Conservation (phyloP, 495 filamentous ascomycete species). For the Friedmanniomyces endolithicus region DNA sequence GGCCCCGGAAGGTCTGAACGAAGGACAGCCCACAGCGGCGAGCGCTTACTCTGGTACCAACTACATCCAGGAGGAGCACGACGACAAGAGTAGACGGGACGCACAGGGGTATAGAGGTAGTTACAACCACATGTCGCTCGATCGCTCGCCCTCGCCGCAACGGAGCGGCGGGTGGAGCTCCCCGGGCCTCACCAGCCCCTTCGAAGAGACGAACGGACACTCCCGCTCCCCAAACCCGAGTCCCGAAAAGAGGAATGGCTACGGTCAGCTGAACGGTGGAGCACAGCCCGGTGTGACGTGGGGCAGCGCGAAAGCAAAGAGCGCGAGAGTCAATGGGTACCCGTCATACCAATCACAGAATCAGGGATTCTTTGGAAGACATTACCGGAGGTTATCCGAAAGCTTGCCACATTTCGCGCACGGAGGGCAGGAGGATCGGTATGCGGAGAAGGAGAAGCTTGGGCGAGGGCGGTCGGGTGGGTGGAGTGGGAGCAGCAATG, state of each 20-base stretch:
- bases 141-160: slow-evolving; percentile 70
- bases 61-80: slow-evolving; percentile 8
- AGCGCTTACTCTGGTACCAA: background rate
- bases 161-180: slow-evolving; percentile 77
- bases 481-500: background rate
- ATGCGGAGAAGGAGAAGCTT: slow-evolving; percentile 69
- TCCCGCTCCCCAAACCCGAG: slow-evolving; percentile 33
- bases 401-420: slow-evolving; percentile 58
- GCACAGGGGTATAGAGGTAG: background rate
- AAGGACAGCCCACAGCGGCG: background rate
- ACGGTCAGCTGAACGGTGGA: slow-evolving; percentile 11
- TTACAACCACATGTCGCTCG: slow-evolving; percentile 55
- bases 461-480: slow-evolving; percentile 36
- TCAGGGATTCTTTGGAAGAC: slow-evolving; percentile 69
- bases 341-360: slow-evolving; percentile 70
- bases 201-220: slow-evolving; percentile 47
- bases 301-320: slow-evolving; percentile 65
- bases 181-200: slow-evolving; percentile 57
- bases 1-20: background rate
- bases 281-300: slow-evolving; percentile 47
- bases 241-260: slow-evolving; percentile 3
- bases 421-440: slow-evolving; percentile 29
- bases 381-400: slow-evolving; percentile 60
- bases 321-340: slow-evolving; percentile 62
- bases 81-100: background rate